A percentile compares a stretch with the other conserved stretches of the same genome.
Conservation (phyloP, 2,329 filamentous ascomycete genomes). For the Aspergillus candidus region DNA sequence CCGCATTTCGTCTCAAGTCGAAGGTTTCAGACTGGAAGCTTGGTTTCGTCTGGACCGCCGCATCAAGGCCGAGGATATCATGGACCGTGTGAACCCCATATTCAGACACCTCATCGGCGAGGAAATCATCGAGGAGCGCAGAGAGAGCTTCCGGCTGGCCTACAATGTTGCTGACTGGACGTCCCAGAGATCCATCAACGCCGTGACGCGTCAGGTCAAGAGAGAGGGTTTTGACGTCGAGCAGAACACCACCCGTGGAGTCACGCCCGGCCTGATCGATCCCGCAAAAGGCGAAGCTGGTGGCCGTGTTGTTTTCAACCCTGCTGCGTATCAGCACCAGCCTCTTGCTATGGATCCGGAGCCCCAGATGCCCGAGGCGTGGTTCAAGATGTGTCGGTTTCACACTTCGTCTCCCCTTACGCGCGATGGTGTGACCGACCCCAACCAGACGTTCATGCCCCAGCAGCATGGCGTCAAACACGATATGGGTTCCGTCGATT, state of each 20-base stretch:
- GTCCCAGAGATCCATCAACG: conserved; percentile 5
- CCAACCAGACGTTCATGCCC: too few species aligned
- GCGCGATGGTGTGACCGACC: too few species aligned
- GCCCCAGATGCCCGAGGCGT: too few species aligned
- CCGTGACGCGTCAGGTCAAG: conserved; percentile 1
- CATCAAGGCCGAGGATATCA: conserved; percentile 18
- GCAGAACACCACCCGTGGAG: conserved; percentile 12
- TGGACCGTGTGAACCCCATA: conserved; percentile 17
- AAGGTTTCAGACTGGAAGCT: conserved; percentile 22
- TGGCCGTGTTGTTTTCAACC: conserved; percentile 7
- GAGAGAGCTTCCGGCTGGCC: conserved; percentile 7
- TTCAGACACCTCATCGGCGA: conserved; percentile 2
- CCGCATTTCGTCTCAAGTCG: conserved; percentile 17
- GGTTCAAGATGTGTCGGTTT: too few species aligned
- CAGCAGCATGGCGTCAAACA: too few species aligned
- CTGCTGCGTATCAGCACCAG: too few species aligned
- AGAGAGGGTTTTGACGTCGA: conserved; percentile 4
- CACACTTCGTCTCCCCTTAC: too few species aligned
- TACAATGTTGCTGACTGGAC: conserved; percentile 13
- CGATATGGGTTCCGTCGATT: too few species aligned
- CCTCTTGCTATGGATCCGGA: too few species aligned
- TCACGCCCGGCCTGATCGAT: conserved; percentile 13
- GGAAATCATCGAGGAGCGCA: conserved; percentile 7
- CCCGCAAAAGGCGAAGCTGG: conserved; percentile 12
- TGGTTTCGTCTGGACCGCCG: conserved; percentile 22